A percentile compares a stretch with the other conserved stretches of the same genome.
These are phyloP conservation scores for Fusarium xyrophilum DNA, from an alignment of 2,329 filamentous ascomycete genomes.

Conservation along the genomic window DNA sequence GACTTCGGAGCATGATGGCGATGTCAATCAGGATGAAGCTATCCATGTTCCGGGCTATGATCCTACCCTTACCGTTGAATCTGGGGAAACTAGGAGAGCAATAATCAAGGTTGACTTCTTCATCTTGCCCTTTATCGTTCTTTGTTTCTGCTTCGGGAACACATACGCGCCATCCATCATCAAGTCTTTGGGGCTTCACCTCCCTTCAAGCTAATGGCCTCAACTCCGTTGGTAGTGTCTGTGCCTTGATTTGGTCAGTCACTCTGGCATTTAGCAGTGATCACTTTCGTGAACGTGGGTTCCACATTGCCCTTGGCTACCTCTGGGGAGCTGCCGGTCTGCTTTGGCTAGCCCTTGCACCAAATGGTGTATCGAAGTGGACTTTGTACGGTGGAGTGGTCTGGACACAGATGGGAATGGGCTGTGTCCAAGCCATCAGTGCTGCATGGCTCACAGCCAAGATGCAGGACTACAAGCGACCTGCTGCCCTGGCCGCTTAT, in stretches of 20 bases:
- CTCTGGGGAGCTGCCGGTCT: constrained; percentile 39
- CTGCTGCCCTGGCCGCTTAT: constrained; percentile 42
- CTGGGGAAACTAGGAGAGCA: constrained; percentile 24
- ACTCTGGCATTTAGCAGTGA: constrained; percentile 42
- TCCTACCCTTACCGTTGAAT: constrained; percentile 11
- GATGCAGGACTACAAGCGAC: constrained; percentile 42
- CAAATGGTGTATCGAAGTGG: constrained; percentile 35
- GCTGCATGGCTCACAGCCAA: constrained; percentile 43
- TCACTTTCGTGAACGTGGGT: constrained; percentile 38
- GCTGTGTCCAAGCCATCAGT: constrained; percentile 42
- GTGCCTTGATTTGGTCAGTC: constrained; percentile 40
- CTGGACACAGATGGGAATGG: constrained; percentile 46
- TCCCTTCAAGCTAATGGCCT: constrained; percentile 42
- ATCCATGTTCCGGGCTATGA: constrained; percentile 40
- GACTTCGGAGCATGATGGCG: constrained; percentile 9
- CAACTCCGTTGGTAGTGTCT: constrained; percentile 41
- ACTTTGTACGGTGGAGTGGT: constrained; percentile 42
- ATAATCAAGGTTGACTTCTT: constrained; percentile 39
- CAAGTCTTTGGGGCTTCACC: constrained; percentile 41
- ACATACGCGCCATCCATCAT: constrained; percentile 44
- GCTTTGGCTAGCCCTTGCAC: constrained; percentile 41
- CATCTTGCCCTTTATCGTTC: constrained; percentile 43
- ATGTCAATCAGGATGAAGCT: constrained; percentile 23
- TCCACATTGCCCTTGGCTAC: constrained; percentile 42
- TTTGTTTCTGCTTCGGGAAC: constrained; percentile 45